Conservation (phyloP, 2,329 filamentous ascomycete species). For the Dothidotthia symphoricarpi region DNA sequence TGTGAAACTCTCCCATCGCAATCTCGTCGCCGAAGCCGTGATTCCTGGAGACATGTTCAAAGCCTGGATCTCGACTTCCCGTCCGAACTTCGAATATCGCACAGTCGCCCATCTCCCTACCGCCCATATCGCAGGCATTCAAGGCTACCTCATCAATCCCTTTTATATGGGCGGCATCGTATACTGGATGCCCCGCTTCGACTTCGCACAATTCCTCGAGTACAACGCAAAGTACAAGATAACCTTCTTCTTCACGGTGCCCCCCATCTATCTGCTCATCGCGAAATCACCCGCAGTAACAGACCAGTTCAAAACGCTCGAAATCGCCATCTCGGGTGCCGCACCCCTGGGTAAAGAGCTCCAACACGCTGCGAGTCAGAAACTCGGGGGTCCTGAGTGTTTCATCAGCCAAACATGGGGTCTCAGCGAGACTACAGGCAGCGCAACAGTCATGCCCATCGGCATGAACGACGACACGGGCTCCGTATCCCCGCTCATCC, state of each 20-base stretch:
- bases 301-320: slow-evolving; percentile 55
- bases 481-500: slow-evolving; percentile 47
- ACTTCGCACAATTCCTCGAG: slow-evolving; percentile 56
- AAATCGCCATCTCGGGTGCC: slow-evolving; percentile 53
- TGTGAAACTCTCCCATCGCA: slow-evolving; percentile 47
- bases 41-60: slow-evolving; percentile 36
- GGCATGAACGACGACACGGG: slow-evolving; percentile 48
- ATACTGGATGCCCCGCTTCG: slow-evolving; percentile 64
- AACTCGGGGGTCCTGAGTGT: slow-evolving; percentile 48
- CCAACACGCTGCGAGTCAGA: slow-evolving; percentile 52
- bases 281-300: slow-evolving; percentile 57
- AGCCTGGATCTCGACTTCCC: slow-evolving; percentile 21
- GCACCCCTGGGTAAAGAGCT: slow-evolving; percentile 58
- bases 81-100: slow-evolving; percentile 36
- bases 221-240: slow-evolving; percentile 53
- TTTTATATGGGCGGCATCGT: slow-evolving; percentile 44
- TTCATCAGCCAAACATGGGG: slow-evolving; percentile 58
- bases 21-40: slow-evolving; percentile 44
- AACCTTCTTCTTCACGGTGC: slow-evolving; percentile 59
- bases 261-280: slow-evolving; percentile 60
- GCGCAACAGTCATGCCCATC: slow-evolving; percentile 48
- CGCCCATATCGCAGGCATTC: slow-evolving; percentile 50
- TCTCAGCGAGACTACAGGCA: slow-evolving; percentile 55
- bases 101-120: slow-evolving; percentile 50
- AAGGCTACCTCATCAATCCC: slow-evolving; percentile 49